These are phyloP conservation scores for Floccularia luteovirens DNA, from an alignment of 768 basidiomycete species.

Conservation along the genomic window DNA sequence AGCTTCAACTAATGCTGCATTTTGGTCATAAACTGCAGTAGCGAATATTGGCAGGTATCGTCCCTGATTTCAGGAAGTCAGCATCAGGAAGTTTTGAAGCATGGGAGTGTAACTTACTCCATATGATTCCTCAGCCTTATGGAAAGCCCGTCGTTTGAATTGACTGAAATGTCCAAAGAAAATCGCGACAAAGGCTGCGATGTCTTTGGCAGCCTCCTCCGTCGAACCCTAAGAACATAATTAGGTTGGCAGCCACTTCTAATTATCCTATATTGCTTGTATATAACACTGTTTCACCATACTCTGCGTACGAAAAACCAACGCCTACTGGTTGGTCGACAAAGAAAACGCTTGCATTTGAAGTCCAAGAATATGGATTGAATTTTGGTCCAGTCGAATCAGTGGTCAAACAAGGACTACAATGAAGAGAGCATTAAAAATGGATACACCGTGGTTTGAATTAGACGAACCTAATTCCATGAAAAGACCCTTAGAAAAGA, in stretches of 20 bases:
- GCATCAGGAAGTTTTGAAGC: neutral
- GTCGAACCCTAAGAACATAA: conserved; percentile 50
- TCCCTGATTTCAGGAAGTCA: conserved; percentile 29
- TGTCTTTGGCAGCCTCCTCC: conserved; percentile 61
- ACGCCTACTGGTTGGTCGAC: conserved; percentile 57
- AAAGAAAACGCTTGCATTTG: conserved; percentile 56
- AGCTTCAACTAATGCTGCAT: conserved; percentile 39
- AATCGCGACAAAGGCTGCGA: conserved; percentile 63
- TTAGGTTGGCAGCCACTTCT: too few species aligned
- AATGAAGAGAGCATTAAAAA: conserved; percentile 10
- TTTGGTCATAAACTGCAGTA: conserved; percentile 70
- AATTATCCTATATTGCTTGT: too few species aligned
- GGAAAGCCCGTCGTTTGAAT: conserved; percentile 62
- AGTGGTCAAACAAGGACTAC: conserved; percentile 65
- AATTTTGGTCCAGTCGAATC: conserved; percentile 40
- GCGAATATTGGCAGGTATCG: conserved; percentile 72
- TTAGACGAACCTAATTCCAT: conserved; percentile 57
- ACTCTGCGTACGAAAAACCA: conserved; percentile 59
- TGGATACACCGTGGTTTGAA: neutral
- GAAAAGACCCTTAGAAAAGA: conserved; percentile 51
- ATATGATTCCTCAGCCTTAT: conserved; percentile 73
- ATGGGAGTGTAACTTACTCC: conserved; percentile 37
- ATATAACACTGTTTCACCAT: conserved; percentile 53
- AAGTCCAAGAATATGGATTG: conserved; percentile 62
- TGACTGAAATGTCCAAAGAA: conserved; percentile 70